Base-by-base conservation (phyloP, 2,329 filamentous ascomycete genomes). In the Colletotrichum orchidophilum region DNA sequence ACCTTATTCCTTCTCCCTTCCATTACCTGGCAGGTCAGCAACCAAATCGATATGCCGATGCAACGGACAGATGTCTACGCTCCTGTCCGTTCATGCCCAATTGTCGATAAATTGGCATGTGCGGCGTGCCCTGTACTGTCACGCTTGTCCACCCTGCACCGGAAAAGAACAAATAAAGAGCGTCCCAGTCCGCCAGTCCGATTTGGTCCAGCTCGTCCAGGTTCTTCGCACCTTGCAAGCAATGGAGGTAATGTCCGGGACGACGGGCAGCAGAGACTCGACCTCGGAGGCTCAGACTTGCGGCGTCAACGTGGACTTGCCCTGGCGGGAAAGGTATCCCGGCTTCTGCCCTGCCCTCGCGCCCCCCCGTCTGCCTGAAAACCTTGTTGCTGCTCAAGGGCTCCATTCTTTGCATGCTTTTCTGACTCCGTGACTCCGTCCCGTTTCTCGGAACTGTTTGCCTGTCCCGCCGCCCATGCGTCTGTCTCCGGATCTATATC, bases 301-400 rank as follows among this genome's bases (percentile, higher is more conserved):
- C 9, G 21, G 24, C 21, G 21, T 39, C 21, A 46, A 53, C 27
- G 55, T 66, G 62, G 46, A 66, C 42, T 35, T 70, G 24, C 55
- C 49, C 55, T 50, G 66, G 29, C 66, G 54, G 63, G 49, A 29
- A 59, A 68, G 42, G 27, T 39, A 60, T 60, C 55, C 62, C 62
- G 63, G 66, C 54, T 29, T 42, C 29, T 29, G 31, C 52, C 54
- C 29, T 29, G 31, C 52, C 49, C 29, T 70, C 55, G 33, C 35
- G 61, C 46, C 66, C 61, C 61, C 42, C 35, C 39, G 61, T 59
- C 55, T 70, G 67, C 63, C 67, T 67, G 68, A 71, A 71, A 71
- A 67, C 68, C 68, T 71, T 71, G 68, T 60, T 61, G 54, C 12
- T 31, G 61, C 33, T 49, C 21, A 24, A 57, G 31, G 63, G 57